A percentile compares a stretch with the other conserved stretches of the same genome.
Evolutionary conservation across 305 asterid genomes (phyloP).

Genomic region (Solanum hybrid): DNA sequence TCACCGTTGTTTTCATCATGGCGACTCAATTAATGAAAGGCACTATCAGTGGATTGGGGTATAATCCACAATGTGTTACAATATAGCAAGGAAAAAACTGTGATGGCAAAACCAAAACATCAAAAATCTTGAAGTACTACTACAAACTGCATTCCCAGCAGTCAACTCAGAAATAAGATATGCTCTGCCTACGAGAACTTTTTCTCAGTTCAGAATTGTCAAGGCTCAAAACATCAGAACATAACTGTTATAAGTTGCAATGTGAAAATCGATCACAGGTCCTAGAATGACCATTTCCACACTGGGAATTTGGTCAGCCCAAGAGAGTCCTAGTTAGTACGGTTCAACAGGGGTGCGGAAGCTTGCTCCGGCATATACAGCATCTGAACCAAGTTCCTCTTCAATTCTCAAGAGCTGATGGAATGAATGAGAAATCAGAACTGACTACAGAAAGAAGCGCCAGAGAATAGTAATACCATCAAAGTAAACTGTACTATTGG

Average conservation of each 20-base stretch:
- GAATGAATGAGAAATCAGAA: not conserved
- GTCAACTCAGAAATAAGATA: not conserved
- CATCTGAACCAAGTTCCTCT: slow-evolving; percentile 58
- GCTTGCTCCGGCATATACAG: slow-evolving; percentile 66
- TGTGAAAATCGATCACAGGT: not conserved
- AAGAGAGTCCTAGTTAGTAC: slow-evolving; percentile 23
- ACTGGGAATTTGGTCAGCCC: not conserved
- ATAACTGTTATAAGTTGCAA: not conserved
- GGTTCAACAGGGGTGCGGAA: slow-evolving; percentile 82
- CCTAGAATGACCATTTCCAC: not conserved
- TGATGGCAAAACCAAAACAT: not conserved
- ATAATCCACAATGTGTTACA: not conserved
- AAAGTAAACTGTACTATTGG: not conserved
- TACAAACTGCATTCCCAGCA: not conserved
- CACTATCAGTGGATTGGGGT: not conserved
- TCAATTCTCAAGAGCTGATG: slow-evolving; percentile 51
- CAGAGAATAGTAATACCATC: not conserved
- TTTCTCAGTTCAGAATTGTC: not conserved
- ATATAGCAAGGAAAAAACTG: not conserved
- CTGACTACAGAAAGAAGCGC: not conserved
- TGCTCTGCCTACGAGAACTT: not conserved
- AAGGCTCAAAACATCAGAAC: not conserved
- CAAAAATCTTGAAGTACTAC: not conserved
- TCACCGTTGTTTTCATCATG: not conserved
- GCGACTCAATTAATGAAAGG: not conserved